Evolutionary conservation across 768 basidiomycete genomes (phyloP).

Genomic region (Clavaria fumosa): DNA sequence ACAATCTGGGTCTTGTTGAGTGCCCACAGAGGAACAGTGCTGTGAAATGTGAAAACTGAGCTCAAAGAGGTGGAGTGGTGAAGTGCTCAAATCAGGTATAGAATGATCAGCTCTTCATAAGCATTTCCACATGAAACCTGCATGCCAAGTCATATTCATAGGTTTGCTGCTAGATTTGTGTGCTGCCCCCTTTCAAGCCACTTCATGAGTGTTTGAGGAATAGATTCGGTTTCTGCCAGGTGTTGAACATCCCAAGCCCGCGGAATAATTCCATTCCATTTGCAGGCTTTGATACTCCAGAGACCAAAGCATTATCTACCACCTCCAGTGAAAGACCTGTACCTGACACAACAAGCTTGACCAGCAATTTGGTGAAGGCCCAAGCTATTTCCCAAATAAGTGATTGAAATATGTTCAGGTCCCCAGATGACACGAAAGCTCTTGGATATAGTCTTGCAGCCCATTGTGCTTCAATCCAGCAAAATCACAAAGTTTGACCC

Average conservation of each 20-base stretch:
- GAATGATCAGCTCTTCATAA: no score
- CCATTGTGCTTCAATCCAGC: constrained; percentile 8
- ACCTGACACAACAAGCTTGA: constrained; percentile 7
- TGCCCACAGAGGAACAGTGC: no score
- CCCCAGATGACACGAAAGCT: constrained; percentile 9
- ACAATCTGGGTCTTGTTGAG: no score
- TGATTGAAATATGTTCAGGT: constrained; percentile 9
- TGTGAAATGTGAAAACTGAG: no score
- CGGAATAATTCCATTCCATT: constrained; percentile 8
- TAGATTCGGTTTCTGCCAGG: constrained; percentile 9
- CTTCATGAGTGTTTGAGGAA: constrained; percentile 7
- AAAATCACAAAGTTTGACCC: constrained; percentile 7
- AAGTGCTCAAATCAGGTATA: no score
- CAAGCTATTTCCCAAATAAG: constrained; percentile 9
- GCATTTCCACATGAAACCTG: no score
- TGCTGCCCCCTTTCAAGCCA: no score
- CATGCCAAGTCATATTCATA: no score
- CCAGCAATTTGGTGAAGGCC: constrained; percentile 7
- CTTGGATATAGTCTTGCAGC: constrained; percentile 8
- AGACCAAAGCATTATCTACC: constrained; percentile 5
- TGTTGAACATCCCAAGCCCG: constrained; percentile 11
- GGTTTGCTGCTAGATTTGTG: no score
- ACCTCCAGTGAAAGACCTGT: constrained; percentile 9
- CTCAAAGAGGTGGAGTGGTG: no score
- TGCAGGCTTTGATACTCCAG: constrained; percentile 9